Evolutionary conservation across 176 grass and related monocot genomes (phyloP).

Genomic region (Elaeis guineensis): DNA sequence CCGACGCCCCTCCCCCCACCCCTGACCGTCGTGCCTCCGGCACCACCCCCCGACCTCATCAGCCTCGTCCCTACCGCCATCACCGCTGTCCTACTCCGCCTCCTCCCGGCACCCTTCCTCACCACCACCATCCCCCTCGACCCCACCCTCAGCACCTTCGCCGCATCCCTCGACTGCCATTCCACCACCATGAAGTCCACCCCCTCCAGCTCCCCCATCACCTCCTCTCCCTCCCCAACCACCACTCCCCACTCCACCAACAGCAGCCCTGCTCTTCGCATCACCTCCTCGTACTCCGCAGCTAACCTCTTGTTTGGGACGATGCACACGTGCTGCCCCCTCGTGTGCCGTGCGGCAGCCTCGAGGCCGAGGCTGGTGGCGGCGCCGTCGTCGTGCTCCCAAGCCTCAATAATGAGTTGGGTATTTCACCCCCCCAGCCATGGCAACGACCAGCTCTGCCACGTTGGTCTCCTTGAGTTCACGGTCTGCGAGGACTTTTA

Average conservation of each 20-base stretch:
- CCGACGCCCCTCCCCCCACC: constrained; percentile 20
- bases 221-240: constrained; percentile 20
- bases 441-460: constrained; percentile 55
- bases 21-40: no score
- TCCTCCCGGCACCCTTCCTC: no score
- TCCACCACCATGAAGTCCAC: constrained; percentile 67
- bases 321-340: constrained; percentile 15
- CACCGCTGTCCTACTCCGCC: no score
- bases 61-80: no score
- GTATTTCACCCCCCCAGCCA: constrained; percentile 64
- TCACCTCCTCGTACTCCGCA: not conserved
- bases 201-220: no score
- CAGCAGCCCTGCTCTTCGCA: constrained; percentile 4
- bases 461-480: constrained; percentile 25
- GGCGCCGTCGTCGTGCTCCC: not conserved
- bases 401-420: constrained; percentile 59
- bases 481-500: constrained; percentile 14
- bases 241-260: constrained; percentile 16
- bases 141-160: constrained; percentile 28
- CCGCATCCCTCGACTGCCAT: constrained; percentile 31
- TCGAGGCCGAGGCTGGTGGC: no score
- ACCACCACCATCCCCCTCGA: no score
- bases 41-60: no score
- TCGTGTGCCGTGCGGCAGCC: constrained; percentile 16
- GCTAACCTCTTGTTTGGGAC: constrained; percentile 8